Conservation (phyloP, 2,329 filamentous ascomycete species). For the Aschersonia sp. region DNA sequence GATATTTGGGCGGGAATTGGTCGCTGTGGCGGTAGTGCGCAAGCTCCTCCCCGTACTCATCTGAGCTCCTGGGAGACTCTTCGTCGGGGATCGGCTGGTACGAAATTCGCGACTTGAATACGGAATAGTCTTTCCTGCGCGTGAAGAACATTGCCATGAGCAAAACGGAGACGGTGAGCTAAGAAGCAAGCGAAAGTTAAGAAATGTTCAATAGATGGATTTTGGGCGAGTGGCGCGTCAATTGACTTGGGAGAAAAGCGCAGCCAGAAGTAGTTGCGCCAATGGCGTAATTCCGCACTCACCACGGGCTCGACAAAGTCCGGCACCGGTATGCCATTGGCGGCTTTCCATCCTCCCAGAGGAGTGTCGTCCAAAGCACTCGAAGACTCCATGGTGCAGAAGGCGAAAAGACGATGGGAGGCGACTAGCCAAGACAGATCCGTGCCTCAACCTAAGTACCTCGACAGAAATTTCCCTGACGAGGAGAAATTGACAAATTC, state of each 20-base stretch:
- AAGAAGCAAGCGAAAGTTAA: not conserved
- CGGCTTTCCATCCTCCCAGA: slow-evolving; percentile 11
- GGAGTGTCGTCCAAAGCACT: slow-evolving; percentile 6
- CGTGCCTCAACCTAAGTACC: too few relatives aligned
- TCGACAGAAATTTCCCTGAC: too few relatives aligned
- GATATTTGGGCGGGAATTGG: slow-evolving; percentile 6
- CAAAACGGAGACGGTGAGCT: slow-evolving; percentile 23
- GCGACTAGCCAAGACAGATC: too few relatives aligned
- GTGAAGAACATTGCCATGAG: slow-evolving; percentile 22
- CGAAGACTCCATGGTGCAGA: not conserved
- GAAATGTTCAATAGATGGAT: not conserved
- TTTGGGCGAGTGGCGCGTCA: not conserved
- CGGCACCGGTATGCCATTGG: slow-evolving; percentile 14
- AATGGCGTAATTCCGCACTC: slow-evolving; percentile 3
- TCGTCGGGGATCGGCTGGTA: slow-evolving; percentile 12
- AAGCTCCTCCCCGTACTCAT: slow-evolving; percentile 7
- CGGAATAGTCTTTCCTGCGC: slow-evolving; percentile 18
- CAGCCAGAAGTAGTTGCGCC: not conserved
- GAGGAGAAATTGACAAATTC: too few relatives aligned
- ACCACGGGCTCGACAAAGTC: slow-evolving; percentile 20
- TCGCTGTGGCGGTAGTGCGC: slow-evolving; percentile 2
- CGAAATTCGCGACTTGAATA: slow-evolving; percentile 9
- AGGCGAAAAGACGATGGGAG: not conserved
- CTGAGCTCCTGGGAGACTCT: slow-evolving; percentile 10
- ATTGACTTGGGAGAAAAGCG: too few relatives aligned